Percentiles rank a stretch among this genome's conserved stretches.
These are phyloP conservation scores for Syzygium malaccense DNA, from an alignment of 441 rosid genomes.

Conservation along the genomic window DNA sequence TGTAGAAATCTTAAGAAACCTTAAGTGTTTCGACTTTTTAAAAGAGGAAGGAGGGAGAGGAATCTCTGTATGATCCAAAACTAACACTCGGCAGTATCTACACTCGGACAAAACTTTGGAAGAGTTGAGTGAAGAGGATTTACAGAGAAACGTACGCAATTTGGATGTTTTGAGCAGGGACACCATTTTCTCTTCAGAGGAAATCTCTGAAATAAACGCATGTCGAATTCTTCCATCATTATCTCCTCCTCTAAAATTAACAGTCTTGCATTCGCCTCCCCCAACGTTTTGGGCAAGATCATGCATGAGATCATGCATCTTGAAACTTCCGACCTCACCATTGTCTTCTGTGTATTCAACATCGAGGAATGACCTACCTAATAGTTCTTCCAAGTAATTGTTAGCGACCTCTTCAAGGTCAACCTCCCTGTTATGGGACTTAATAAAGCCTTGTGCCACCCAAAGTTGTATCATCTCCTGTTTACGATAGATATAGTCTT, in stretches of 20 bases:
- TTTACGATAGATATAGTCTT: neutral
- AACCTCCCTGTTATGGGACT: neutral
- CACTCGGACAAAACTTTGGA: neutral
- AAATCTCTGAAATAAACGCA: neutral
- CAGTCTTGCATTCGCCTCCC: neutral
- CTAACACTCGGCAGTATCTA: fast-evolving
- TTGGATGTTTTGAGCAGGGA: neutral
- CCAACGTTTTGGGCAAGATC: neutral
- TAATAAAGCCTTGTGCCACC: neutral
- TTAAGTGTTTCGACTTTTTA: neutral
- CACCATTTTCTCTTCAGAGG: neutral
- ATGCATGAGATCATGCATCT: neutral
- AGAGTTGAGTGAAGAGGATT: fast-evolving
- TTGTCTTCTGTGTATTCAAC: fast-evolving
- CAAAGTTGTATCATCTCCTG: fast-evolving
- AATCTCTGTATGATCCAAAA: fast-evolving
- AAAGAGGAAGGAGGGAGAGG: neutral
- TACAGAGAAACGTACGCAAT: neutral
- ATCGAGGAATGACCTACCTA: neutral
- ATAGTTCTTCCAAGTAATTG: neutral
- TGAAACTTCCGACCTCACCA: fast-evolving
- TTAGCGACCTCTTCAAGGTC: neutral
- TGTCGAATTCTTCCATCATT: neutral
- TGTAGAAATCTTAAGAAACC: neutral
- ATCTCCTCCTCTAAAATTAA: neutral